Conservation (phyloP, 257 asterid genomes). For the Fraxinus quadrangulata region DNA sequence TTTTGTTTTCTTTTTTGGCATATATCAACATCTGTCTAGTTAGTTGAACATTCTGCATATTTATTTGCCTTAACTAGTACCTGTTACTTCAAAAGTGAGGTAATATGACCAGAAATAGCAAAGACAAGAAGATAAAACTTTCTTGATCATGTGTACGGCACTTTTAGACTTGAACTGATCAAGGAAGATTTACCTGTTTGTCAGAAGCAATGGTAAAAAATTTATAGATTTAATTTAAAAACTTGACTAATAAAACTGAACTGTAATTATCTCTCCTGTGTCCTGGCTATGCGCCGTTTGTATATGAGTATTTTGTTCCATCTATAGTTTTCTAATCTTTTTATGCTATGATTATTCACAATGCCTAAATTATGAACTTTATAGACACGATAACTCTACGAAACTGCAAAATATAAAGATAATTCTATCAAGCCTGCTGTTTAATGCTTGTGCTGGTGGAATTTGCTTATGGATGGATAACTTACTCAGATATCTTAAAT, state of each 20-base stretch:
- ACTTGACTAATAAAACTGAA: not conserved
- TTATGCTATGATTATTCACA: not conserved
- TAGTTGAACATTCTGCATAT: slow-evolving; percentile 2
- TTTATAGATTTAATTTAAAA: not conserved
- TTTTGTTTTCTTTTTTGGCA: slow-evolving; percentile 5
- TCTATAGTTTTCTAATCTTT: not conserved
- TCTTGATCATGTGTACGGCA: not conserved
- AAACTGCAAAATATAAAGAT: not conserved
- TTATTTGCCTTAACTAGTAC: not conserved
- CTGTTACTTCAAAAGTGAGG: not conserved
- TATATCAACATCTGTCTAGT: slow-evolving; percentile 7
- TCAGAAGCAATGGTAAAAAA: not conserved
- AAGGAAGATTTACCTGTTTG: not conserved
- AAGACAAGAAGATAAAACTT: not conserved
- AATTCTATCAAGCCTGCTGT: not conserved
- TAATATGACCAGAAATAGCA: not conserved
- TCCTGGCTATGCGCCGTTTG: not conserved
- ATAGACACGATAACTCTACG: not conserved
- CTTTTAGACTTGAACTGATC: not conserved
- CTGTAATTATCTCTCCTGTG: not conserved
- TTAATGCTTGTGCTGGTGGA: slow-evolving; percentile 12
- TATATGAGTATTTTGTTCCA: not conserved
- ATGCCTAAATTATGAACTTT: not conserved
- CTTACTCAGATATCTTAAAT: not conserved
- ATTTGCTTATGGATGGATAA: not conserved